Conservation (phyloP, 1,284 basidiomycete species). For the Trametes hirsuta region DNA sequence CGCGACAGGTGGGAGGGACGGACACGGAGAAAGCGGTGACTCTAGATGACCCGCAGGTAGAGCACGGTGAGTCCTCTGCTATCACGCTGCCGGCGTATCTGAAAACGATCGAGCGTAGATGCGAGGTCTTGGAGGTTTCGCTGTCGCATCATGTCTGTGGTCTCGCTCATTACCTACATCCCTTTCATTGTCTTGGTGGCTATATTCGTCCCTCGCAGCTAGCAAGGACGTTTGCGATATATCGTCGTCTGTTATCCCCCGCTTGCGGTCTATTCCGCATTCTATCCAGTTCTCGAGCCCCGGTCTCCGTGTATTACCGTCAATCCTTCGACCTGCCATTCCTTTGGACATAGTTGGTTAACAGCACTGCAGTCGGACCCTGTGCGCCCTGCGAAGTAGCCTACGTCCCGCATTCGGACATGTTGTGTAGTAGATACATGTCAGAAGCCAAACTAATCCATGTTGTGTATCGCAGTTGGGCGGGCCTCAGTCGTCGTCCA, state of each 20-base stretch:
- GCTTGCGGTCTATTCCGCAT: slow-evolving; percentile 4
- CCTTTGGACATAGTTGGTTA: slow-evolving; percentile 23
- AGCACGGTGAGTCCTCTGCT: slow-evolving; percentile 57
- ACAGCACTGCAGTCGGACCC: slow-evolving; percentile 17
- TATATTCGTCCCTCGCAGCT: slow-evolving; percentile 52
- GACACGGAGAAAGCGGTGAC: slow-evolving; percentile 71
- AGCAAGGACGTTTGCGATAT: slow-evolving; percentile 5
- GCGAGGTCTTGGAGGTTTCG: slow-evolving; percentile 71
- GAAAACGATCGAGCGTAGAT: slow-evolving; percentile 44
- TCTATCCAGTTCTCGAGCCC: slow-evolving; percentile 2
- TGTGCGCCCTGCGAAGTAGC: slow-evolving; percentile 14
- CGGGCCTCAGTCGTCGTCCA: slow-evolving; percentile 57
- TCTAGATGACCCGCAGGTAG: slow-evolving; percentile 77
- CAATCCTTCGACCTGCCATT: slow-evolving; percentile 26
- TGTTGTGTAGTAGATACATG: slow-evolving; percentile 30
- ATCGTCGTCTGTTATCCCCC: not conserved
- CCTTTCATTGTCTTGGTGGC: slow-evolving; percentile 75
- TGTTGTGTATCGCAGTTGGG: slow-evolving; percentile 5
- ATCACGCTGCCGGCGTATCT: slow-evolving; percentile 2
- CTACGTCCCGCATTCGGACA: slow-evolving; percentile 18
- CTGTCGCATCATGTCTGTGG: slow-evolving; percentile 68
- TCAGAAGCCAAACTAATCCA: slow-evolving; percentile 20
- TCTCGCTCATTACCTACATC: slow-evolving; percentile 75
- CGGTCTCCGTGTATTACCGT: slow-evolving; percentile 14
- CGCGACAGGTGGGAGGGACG: slow-evolving; percentile 59